phyloP scores from a whole-genome alignment of 768 basidiomycete genomes.

The Trametes cinnabarina region DNA sequence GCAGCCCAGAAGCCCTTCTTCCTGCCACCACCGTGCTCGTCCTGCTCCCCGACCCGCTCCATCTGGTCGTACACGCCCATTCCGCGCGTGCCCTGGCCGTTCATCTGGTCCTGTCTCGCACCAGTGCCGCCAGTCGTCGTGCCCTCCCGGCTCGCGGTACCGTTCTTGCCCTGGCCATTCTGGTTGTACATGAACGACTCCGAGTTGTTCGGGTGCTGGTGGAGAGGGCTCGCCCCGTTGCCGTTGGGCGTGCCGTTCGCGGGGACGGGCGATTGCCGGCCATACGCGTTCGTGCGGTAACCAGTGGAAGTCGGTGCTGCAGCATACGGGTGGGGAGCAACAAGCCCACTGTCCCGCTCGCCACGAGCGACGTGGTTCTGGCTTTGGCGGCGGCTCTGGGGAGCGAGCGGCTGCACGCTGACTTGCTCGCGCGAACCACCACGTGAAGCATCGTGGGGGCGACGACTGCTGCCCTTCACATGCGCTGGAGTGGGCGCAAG shows the following conservation, averaged over 20 bases:
- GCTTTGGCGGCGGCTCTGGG: constrained; percentile 65
- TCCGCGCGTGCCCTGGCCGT: constrained; percentile 41
- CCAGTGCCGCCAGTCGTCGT: constrained; percentile 42
- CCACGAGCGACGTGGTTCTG: constrained; percentile 44
- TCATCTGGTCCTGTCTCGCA: constrained; percentile 32
- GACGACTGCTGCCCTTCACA: constrained; percentile 55
- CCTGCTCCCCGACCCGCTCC: constrained; percentile 55
- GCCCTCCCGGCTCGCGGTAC: constrained; percentile 51
- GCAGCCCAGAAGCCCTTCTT: constrained; percentile 61
- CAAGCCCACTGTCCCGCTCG: constrained; percentile 41
- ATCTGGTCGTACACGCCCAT: constrained; percentile 73
- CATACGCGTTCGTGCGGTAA: constrained; percentile 55
- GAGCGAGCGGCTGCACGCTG: constrained; percentile 67
- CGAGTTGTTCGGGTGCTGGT: constrained; percentile 43
- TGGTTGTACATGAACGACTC: constrained; percentile 68
- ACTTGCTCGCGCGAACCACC: constrained; percentile 47
- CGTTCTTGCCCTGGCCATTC: constrained; percentile 47
- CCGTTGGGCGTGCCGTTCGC: constrained; percentile 35
- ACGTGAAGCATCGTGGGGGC: constrained; percentile 48
- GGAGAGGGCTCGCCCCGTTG: constrained; percentile 30
- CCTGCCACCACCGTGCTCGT: constrained; percentile 57
- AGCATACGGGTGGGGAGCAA: constrained; percentile 71
- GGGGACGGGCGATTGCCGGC: constrained; percentile 43
- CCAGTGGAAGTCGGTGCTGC: constrained; percentile 56
- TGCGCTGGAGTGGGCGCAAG: constrained; percentile 65